A percentile compares a stretch with the other conserved stretches of the same genome.
Conservation (phyloP, 2,329 filamentous ascomycete species). For the Aureobasidium musti region DNA sequence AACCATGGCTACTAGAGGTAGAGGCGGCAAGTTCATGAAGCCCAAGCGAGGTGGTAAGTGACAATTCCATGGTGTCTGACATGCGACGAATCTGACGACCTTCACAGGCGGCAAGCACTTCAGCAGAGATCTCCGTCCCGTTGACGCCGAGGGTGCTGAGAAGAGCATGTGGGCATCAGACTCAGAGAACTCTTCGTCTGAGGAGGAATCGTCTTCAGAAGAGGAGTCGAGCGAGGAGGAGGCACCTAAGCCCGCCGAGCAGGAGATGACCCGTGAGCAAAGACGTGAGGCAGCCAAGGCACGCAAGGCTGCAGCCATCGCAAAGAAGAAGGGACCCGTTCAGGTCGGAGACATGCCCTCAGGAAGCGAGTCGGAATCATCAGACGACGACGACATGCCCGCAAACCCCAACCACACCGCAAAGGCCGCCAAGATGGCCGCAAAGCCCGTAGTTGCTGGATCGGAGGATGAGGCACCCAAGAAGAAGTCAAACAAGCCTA, state of each 20-base stretch:
- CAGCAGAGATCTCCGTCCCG: slow-evolving; percentile 83
- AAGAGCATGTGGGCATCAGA: slow-evolving; percentile 78
- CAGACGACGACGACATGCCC: slow-evolving; percentile 67
- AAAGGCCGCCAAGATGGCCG: slow-evolving; percentile 68
- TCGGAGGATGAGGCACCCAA: slow-evolving; percentile 50
- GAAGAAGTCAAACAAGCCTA: slow-evolving; percentile 54
- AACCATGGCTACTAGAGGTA: slow-evolving; percentile 65
- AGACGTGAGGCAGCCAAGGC: slow-evolving; percentile 86
- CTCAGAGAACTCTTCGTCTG: slow-evolving; percentile 51
- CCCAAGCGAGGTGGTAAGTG: slow-evolving; percentile 81
- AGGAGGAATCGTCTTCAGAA: slow-evolving; percentile 43
- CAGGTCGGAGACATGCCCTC: slow-evolving; percentile 85
- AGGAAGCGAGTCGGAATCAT: slow-evolving; percentile 61
- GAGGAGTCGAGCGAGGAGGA: slow-evolving; percentile 48
- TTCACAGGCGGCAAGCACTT: slow-evolving; percentile 85
- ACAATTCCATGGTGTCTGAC: background rate
- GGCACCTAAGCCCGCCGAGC: slow-evolving; percentile 45
- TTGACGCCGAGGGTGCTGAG: slow-evolving; percentile 86
- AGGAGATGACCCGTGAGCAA: slow-evolving; percentile 76
- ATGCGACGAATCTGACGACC: slow-evolving; percentile 33
- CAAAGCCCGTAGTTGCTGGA: slow-evolving; percentile 58
- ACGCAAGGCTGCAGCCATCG: slow-evolving; percentile 85
- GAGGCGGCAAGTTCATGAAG: slow-evolving; percentile 93
- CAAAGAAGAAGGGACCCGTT: slow-evolving; percentile 67
- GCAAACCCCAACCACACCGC: slow-evolving; percentile 86